These are phyloP conservation scores for Meyerozyma athensensis DNA, from an alignment of 1,139 yeast species.

Conservation along the genomic window DNA sequence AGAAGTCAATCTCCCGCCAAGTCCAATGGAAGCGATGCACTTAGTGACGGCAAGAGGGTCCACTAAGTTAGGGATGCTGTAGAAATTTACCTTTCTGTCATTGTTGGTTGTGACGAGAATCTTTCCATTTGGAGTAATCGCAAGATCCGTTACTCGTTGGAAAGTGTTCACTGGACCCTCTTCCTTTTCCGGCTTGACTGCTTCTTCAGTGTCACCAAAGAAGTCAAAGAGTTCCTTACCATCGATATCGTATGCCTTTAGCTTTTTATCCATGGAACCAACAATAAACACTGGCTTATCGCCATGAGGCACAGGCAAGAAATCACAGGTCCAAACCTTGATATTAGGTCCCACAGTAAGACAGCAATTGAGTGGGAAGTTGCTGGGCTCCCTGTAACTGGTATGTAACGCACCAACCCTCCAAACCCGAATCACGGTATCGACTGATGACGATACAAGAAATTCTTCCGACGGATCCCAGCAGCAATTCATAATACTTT, in stretches of 20 bases:
- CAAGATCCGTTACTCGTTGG: constrained; percentile 60
- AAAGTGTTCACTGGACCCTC: constrained; percentile 23
- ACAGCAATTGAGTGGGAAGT: constrained; percentile 24
- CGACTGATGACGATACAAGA: constrained; percentile 64
- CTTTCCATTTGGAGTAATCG: constrained; percentile 60
- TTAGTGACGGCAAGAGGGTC: constrained; percentile 32
- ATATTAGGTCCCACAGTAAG: constrained; percentile 39
- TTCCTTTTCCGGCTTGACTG: constrained; percentile 27
- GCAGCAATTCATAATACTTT: constrained; percentile 62
- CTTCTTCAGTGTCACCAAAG: constrained; percentile 35
- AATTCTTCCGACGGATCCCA: constrained; percentile 75
- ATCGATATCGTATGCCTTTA: constrained; percentile 54
- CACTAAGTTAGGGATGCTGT: constrained; percentile 33
- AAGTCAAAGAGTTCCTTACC: constrained; percentile 42
- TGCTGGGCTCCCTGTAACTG: constrained; percentile 21
- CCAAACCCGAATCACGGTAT: constrained; percentile 66
- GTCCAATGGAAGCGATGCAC: constrained; percentile 28
- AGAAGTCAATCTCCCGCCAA: constrained; percentile 37
- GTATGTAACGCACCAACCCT: constrained; percentile 37
- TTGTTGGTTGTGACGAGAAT: constrained; percentile 60
- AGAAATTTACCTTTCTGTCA: constrained; percentile 54
- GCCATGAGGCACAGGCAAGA: constrained; percentile 44
- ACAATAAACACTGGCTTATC: constrained; percentile 54
- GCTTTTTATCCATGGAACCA: constrained; percentile 75
- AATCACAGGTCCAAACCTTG: constrained; percentile 64